phyloP scores from a whole-genome alignment of 2,329 filamentous ascomycete genomes.

The Pseudogymnoascus pannorum region DNA sequence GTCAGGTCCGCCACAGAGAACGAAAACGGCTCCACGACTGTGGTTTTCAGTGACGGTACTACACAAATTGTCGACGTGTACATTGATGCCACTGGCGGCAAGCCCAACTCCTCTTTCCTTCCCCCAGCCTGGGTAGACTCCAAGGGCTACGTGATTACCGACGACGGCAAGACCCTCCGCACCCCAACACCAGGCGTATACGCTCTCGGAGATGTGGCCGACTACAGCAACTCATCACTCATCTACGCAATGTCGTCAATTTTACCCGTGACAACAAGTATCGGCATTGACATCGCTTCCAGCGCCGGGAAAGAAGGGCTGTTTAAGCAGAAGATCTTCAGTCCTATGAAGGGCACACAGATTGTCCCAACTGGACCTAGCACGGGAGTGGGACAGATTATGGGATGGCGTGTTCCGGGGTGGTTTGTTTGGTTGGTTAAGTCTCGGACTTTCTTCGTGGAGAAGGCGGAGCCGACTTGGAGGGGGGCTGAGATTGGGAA shows the following conservation, averaged over 20 bases:
- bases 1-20: conserved; percentile 28
- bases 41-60: conserved; percentile 39
- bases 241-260: conserved; percentile 34
- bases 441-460: conserved; percentile 31
- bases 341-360: conserved; percentile 29
- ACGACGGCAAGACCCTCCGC: conserved; percentile 36
- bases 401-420: conserved; percentile 32
- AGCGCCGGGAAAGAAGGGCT: conserved; percentile 5
- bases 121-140: conserved; percentile 39
- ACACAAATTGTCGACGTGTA: conserved; percentile 36
- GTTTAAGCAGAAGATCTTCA: conserved; percentile 25
- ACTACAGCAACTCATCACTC: conserved; percentile 35
- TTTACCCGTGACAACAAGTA: conserved; percentile 35
- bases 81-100: conserved; percentile 38
- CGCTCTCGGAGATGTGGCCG: conserved; percentile 39
- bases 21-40: conserved; percentile 26
- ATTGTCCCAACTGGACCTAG: conserved; percentile 33
- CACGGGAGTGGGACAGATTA: conserved; percentile 32
- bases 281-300: conserved; percentile 39
- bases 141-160: conserved; percentile 41
- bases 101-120: conserved; percentile 38
- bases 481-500: conserved; percentile 13
- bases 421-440: conserved; percentile 33
- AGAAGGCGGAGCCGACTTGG: conserved; percentile 17
- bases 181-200: conserved; percentile 42